Base-by-base conservation (phyloP, 176 grass and related monocot genomes). In the Urochloa ruziziensis region DNA sequence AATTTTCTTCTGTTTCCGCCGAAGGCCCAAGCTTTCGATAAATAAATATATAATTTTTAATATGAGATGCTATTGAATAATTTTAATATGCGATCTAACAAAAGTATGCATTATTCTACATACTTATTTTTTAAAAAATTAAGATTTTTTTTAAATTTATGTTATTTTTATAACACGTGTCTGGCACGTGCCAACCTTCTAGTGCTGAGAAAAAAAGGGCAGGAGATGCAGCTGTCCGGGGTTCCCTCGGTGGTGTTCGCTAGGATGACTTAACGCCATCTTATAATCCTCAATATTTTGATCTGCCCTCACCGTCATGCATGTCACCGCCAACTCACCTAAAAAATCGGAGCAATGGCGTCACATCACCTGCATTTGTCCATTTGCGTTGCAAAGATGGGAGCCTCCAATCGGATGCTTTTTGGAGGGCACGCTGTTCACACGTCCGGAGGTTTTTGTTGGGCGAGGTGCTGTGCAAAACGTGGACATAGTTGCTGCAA, bases 401-500 rank as follows among this genome's bases (percentile, higher is more conserved):
- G 39, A 36, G 23, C 69, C 42, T 83, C 59, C 70, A 48, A 63
- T 52, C 23, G 36, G 23, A 11, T 74, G 58, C 30, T 73, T 74
- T 62, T 83, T 74, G 81, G 56, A 74, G 70, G 56, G 58, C 70
- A 64, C 14, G 21, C 34, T 62, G 39, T 51, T 44, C 28, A 39
- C 70, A 83, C 81, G 23, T 74, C 54, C 70, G 35, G 39, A 74
- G 58, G 42, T 29, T 83, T 64, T 59, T 59, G 56, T 69, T 81
- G 64, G 75, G 63, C 30, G 75, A 63, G 24, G 36, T 81, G 28
- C 65, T 49, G 36, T 70, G 17, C 23, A 21, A 69, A 44, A 14
- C 4, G 17, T 53, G 23, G 33, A 68, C 14, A 37, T 23, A 8
- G 10, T 30, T 44, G 37, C 37, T 44, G 37, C 56, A 44, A 49